A percentile compares a stretch with the other conserved stretches of the same genome.
Conservation (phyloP, 1,139 yeast genomes). For the Pichia sp. region DNA sequence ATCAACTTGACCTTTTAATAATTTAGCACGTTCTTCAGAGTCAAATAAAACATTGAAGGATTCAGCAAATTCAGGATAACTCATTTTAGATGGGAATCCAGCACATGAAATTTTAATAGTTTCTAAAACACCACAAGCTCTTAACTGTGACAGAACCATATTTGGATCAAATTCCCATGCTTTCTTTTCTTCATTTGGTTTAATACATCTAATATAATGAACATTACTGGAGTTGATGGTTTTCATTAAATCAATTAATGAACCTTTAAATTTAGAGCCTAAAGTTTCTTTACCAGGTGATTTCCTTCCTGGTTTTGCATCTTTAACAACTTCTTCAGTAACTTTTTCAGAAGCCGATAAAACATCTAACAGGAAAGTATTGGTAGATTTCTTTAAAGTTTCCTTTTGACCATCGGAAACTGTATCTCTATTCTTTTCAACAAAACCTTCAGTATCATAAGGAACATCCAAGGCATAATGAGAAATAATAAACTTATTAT, state of each 20-base stretch:
- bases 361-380: constrained; percentile 57
- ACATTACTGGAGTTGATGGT: constrained; percentile 93
- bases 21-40: constrained; percentile 52
- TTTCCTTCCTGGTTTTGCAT: constrained; percentile 32
- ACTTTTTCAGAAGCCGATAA: constrained; percentile 60
- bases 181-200: constrained; percentile 87
- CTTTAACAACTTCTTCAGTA: constrained; percentile 44
- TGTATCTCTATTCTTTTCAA: constrained; percentile 95
- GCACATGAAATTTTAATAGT: constrained; percentile 96
- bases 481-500: constrained; percentile 79
- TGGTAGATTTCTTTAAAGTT: constrained; percentile 65
- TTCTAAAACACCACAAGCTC: constrained; percentile 98
- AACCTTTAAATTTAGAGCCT: constrained; percentile 89
- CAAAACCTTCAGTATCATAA: constrained; percentile 90
- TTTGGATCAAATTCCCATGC: constrained; percentile 97
- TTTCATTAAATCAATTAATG: constrained; percentile 85
- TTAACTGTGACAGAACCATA: constrained; percentile 89
- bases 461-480: constrained; percentile 95
- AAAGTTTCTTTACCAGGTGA: constrained; percentile 82
- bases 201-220: constrained; percentile 94
- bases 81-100: constrained; percentile 96
- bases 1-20: constrained; percentile 50
- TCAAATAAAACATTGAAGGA: constrained; percentile 82
- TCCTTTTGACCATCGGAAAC: constrained; percentile 94
- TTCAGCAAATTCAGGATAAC: constrained; percentile 87